Evolutionary conservation across 2,329 filamentous ascomycete species (phyloP), one percentile per base, ranked within the genome.

Genomic region (Sphaceloma murrayae): DNA sequence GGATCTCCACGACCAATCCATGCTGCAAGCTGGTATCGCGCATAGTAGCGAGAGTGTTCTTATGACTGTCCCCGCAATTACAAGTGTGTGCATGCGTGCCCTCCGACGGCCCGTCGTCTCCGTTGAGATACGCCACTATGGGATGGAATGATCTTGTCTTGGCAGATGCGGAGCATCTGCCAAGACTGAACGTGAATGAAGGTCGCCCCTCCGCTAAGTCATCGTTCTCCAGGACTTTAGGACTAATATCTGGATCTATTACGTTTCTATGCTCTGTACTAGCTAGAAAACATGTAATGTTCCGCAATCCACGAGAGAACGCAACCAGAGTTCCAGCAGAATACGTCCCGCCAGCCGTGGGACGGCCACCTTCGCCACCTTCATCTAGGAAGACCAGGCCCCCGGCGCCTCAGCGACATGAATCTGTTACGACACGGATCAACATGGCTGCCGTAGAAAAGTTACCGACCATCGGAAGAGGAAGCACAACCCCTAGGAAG

Each of bases 271-370:
- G 24, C 24, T n/a, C n/a, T n/a, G n/a, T n/a, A n/a, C n/a, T n/a
- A n/a, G n/a, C n/a, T n/a, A n/a, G n/a, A n/a, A n/a, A n/a, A n/a
- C 24, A 27, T 27, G 24, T 27, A 27, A 75, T 75, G 72, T 75
- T 77, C 50, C 66, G 72, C 46, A 75, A 73, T 38, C 70, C 72
- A 34, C 64, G 72, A 58, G 67, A 73, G 47, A 68, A 68, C 48
- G 54, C 54, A 22, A 47, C 55, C 30, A 54, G 59, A 21, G 50
- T 60, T n/a, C 54, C 58, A 18, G 53, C 58, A 34, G 56, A 56
- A 13, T 57, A 58, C 49, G 33, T 65, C 18, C 54, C 61, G 32
- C 68, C 69, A 4, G 72, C 69, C 0, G 67, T 63, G 46, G 72
- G 73, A 33, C 67, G 72, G 46, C 59, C 70, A 21, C 72, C 73